phyloP scores from a whole-genome alignment of 2,329 filamentous ascomycete species.

The Arthroderma uncinatum region DNA sequence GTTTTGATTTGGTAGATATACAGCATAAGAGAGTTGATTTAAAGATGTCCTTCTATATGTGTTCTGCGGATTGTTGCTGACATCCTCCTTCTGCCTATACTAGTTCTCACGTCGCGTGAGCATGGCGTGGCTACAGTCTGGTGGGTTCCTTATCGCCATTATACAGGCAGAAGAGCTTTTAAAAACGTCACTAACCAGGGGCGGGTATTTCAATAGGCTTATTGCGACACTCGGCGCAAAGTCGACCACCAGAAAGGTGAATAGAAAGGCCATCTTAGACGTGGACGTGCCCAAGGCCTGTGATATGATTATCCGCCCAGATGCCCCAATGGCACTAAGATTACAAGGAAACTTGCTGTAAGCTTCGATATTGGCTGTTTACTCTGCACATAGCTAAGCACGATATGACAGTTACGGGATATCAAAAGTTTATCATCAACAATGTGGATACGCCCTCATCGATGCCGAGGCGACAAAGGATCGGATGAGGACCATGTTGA shows the following conservation, averaged over 20 bases:
- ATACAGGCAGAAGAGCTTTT: not conserved
- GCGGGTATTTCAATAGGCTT: constrained; percentile 49
- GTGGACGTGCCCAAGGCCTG: constrained; percentile 83
- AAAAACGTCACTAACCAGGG: not conserved
- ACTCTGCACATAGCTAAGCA: constrained; percentile 2
- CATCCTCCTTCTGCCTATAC: not conserved
- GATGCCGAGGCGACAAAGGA: constrained; percentile 67
- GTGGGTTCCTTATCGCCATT: constrained; percentile 41
- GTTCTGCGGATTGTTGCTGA: not conserved
- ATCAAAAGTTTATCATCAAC: constrained; percentile 69
- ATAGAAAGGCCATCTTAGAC: constrained; percentile 73
- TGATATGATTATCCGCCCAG: constrained; percentile 72
- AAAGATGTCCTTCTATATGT: not conserved
- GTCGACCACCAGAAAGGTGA: constrained; percentile 60
- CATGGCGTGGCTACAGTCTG: constrained; percentile 93
- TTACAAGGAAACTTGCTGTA: constrained; percentile 80
- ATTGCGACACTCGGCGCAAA: constrained; percentile 76
- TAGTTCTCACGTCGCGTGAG: constrained; percentile 70
- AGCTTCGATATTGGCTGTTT: constrained; percentile 17
- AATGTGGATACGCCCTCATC: constrained; percentile 72
- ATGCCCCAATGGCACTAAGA: constrained; percentile 76
- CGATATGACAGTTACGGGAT: constrained; percentile 10
- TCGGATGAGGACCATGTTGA: constrained; percentile 59
- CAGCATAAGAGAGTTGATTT: not conserved
- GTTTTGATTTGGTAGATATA: not conserved